Conservation (phyloP, 805 yeast species). For the Hanseniaspora vineae region DNA sequence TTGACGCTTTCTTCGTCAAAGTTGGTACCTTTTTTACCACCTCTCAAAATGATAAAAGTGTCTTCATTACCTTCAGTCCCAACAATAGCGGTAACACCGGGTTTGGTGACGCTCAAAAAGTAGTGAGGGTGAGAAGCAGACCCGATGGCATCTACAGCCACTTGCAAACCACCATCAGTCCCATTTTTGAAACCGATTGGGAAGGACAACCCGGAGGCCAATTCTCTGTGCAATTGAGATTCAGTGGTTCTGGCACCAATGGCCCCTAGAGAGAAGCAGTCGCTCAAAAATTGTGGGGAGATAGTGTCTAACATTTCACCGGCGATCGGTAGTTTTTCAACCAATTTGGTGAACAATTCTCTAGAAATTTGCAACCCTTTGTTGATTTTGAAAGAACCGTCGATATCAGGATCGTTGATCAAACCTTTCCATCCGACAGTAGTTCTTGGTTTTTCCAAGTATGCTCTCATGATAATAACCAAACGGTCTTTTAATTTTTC, state of each 20-base stretch:
- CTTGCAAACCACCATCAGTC: slow-evolving; percentile 91
- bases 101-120: slow-evolving; percentile 88
- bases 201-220: slow-evolving; percentile 93
- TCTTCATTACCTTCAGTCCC: slow-evolving; percentile 90
- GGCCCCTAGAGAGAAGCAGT: slow-evolving; percentile 90
- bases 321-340: slow-evolving; percentile 76
- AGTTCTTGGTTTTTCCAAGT: slow-evolving; percentile 94
- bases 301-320: slow-evolving; percentile 97
- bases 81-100: slow-evolving; percentile 91
- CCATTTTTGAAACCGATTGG: slow-evolving; percentile 98
- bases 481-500: slow-evolving; percentile 61
- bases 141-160: slow-evolving; percentile 86
- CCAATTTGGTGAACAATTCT: slow-evolving; percentile 71
- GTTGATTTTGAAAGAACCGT: slow-evolving; percentile 84
- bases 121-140: slow-evolving; percentile 92
- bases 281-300: slow-evolving; percentile 90
- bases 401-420: slow-evolving; percentile 93
- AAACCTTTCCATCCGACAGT: slow-evolving; percentile 99
- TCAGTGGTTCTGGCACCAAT: slow-evolving; percentile 99
- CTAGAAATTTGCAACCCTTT: slow-evolving; percentile 87
- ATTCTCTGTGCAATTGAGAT: slow-evolving; percentile 92
- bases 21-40: slow-evolving; percentile 90
- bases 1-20: slow-evolving; percentile 65
- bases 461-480: slow-evolving; percentile 90
- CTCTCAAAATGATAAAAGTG: slow-evolving; percentile 85